Percentiles rank a stretch among this genome's conserved stretches.
Evolutionary conservation across 164 flowering plant genomes (phyloP).

Genomic region (Euptelea pleiosperma): DNA sequence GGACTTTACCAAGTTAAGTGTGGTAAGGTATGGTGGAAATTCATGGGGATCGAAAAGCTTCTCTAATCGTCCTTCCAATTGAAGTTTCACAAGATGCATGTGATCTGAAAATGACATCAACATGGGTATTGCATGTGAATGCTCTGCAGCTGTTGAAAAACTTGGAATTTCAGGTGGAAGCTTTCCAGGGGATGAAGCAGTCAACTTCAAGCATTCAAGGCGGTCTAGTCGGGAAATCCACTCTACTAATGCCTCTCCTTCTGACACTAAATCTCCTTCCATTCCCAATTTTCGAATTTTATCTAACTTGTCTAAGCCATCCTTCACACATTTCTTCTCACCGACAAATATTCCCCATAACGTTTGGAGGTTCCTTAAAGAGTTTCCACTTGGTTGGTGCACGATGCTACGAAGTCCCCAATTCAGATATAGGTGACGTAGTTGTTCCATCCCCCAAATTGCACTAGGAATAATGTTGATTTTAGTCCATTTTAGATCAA

Average conservation of each 20-base stretch:
- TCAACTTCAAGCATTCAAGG: no score
- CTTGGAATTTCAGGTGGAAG: no score
- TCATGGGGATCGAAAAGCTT: conserved; percentile 5
- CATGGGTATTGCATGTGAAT: no score
- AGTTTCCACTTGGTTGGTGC: no score
- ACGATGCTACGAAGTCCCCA: no score
- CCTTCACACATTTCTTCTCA: conserved; percentile 1
- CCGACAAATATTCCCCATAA: conserved; percentile 1
- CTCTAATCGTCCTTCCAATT: conserved; percentile 13
- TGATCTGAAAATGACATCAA: not conserved
- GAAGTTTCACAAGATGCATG: conserved; percentile 8
- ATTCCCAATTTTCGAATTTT: conserved; percentile 17
- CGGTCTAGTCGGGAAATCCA: no score
- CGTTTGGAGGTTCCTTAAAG: conserved; percentile 19
- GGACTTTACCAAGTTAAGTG: not conserved
- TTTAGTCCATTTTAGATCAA: conserved; percentile 2
- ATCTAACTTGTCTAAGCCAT: conserved; percentile 6
- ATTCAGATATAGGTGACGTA: conserved; percentile 13
- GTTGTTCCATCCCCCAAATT: conserved; percentile 18
- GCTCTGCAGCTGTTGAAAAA: not conserved
- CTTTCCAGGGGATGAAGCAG: no score
- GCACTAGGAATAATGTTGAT: not conserved
- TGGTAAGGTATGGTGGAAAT: conserved; percentile 17
- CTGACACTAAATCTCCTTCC: not conserved
- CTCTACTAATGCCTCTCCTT: no score